phyloP scores from a whole-genome alignment of 257 asterid genomes.

The Scutellaria minor region DNA sequence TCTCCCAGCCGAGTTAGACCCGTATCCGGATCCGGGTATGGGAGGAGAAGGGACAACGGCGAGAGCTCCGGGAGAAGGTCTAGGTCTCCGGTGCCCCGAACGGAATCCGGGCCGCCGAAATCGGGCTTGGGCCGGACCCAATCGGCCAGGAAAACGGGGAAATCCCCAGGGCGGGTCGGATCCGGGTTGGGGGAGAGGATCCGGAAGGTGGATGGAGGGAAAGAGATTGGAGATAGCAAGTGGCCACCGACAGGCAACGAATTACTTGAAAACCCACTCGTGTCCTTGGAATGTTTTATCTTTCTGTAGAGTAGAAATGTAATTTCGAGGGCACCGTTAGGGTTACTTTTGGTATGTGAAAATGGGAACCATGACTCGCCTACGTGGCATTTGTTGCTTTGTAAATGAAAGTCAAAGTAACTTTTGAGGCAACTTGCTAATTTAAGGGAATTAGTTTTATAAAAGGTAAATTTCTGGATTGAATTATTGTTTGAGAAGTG shows the following conservation, averaged over 20 bases:
- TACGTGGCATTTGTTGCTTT: slow-evolving; percentile 23
- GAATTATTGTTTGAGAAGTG: too few species aligned
- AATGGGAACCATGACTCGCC: not conserved
- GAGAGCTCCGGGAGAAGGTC: slow-evolving; percentile 72
- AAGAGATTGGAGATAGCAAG: slow-evolving; percentile 37
- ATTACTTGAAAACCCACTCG: slow-evolving; percentile 87
- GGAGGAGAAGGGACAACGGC: slow-evolving; percentile 50
- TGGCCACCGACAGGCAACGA: slow-evolving; percentile 64
- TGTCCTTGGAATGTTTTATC: slow-evolving; percentile 92
- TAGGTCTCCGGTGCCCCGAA: slow-evolving; percentile 62
- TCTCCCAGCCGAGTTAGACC: slow-evolving; percentile 57
- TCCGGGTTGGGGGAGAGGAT: slow-evolving; percentile 55
- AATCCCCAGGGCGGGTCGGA: slow-evolving; percentile 66
- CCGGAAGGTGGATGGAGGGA: slow-evolving; percentile 47
- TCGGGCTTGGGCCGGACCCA: slow-evolving; percentile 50
- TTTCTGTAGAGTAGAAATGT: slow-evolving; percentile 53
- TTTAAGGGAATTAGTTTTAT: slow-evolving; percentile 19
- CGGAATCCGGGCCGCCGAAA: slow-evolving; percentile 41
- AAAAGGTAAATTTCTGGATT: too few species aligned
- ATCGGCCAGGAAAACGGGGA: slow-evolving; percentile 58
- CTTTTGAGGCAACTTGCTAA: slow-evolving; percentile 36
- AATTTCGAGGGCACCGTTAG: slow-evolving; percentile 14
- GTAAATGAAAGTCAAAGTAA: slow-evolving; percentile 44
- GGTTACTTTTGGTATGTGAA: slow-evolving; percentile 38
- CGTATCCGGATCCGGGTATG: slow-evolving; percentile 42